These are phyloP conservation scores for Chimonanthus praecox DNA, from an alignment of 164 flowering plant species.

Conservation along the genomic window DNA sequence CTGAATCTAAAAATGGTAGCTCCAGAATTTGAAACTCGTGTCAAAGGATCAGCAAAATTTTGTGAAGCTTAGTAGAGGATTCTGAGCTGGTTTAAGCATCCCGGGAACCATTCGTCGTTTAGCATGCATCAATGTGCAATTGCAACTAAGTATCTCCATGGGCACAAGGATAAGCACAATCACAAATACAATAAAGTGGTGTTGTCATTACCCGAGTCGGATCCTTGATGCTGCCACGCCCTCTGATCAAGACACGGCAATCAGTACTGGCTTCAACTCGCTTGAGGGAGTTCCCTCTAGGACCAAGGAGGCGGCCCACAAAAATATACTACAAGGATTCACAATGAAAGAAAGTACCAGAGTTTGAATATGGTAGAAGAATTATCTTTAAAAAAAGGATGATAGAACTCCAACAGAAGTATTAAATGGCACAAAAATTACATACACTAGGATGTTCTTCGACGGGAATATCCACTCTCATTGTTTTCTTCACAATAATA, in stretches of 20 bases:
- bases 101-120: too few relatives aligned
- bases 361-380: background rate
- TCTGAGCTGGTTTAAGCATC: too few relatives aligned
- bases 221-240: constrained; percentile 97
- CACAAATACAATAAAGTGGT: background rate
- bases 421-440: background rate
- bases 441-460: constrained; percentile 46
- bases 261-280: constrained; percentile 97
- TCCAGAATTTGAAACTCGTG: too few relatives aligned
- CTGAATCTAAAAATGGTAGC: too few relatives aligned
- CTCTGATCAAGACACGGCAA: constrained; percentile 92
- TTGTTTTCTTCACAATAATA: constrained; percentile 73
- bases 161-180: background rate
- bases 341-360: background rate
- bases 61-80: too few relatives aligned
- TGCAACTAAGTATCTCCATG: too few relatives aligned
- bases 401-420: background rate
- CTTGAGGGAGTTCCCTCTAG: constrained; percentile 96
- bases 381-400: background rate
- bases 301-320: constrained; percentile 99
- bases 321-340: constrained; percentile 70
- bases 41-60: too few relatives aligned
- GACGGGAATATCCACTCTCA: constrained; percentile 64
- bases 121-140: too few relatives aligned
- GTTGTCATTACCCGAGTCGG: constrained; percentile 58